phyloP scores from a whole-genome alignment of 2,329 filamentous ascomycete genomes.

The Chaetomium sp. region DNA sequence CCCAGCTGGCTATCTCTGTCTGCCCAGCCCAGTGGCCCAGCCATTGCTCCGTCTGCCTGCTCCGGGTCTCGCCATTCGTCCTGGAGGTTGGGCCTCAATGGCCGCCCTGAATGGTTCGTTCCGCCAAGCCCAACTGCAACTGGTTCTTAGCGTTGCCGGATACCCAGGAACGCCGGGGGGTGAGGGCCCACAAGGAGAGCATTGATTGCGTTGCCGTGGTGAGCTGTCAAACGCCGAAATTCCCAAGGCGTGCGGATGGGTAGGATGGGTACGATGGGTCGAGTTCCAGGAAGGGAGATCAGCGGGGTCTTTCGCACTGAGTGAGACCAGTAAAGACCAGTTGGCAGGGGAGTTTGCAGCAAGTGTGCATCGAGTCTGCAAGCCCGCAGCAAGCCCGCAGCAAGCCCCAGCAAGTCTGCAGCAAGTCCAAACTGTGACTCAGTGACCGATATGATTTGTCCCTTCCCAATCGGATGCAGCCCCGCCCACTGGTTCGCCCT shows the following conservation, averaged over 20 bases:
- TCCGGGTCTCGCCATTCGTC: conserved; percentile 23
- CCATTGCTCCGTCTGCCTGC: background rate
- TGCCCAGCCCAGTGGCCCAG: background rate
- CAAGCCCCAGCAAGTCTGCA: background rate
- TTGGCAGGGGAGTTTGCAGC: background rate
- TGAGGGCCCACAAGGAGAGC: too few species aligned
- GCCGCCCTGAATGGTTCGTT: conserved; percentile 18
- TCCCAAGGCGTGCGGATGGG: background rate
- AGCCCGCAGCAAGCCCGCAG: too few species aligned
- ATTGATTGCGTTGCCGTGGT: conserved; percentile 16
- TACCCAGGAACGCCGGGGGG: background rate
- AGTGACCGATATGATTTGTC: conserved; percentile 22
- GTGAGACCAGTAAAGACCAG: background rate
- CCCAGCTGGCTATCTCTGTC: background rate
- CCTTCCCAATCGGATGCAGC: conserved; percentile 32
- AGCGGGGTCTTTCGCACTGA: background rate
- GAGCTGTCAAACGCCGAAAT: conserved; percentile 24
- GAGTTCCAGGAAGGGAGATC: conserved; percentile 3
- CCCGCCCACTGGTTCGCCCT: conserved; percentile 23
- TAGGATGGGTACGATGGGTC: too few species aligned
- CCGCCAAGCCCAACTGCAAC: conserved; percentile 18
- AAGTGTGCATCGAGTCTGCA: too few species aligned
- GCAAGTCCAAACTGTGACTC: conserved; percentile 12
- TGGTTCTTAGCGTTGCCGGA: background rate
- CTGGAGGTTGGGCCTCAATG: conserved; percentile 29